Conservation (phyloP, 345 rosid genomes). For the Gossypium thurberi region DNA sequence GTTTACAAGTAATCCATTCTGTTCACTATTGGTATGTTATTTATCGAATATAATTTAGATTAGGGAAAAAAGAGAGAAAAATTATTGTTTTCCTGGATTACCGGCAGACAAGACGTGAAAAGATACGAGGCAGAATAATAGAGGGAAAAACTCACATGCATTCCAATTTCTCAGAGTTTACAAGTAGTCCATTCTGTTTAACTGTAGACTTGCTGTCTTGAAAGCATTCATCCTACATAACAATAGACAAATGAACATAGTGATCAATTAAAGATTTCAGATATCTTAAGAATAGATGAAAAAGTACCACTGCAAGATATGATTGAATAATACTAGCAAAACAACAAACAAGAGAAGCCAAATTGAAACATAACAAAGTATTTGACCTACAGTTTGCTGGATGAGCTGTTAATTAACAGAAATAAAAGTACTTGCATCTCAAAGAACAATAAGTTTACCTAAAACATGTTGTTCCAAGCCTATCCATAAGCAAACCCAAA, state of each 20-base stretch:
- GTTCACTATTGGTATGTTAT: background rate
- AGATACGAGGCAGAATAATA: background rate
- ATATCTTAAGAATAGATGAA: background rate
- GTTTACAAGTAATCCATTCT: conserved; percentile 10
- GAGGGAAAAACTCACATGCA: conserved; percentile 13
- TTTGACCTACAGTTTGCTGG: background rate
- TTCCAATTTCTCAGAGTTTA: conserved; percentile 17
- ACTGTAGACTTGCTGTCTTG: conserved; percentile 17
- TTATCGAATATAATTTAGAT: no score
- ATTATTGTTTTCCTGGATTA: no score
- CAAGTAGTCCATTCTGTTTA: conserved; percentile 6
- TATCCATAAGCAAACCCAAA: background rate
- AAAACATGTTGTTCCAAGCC: background rate
- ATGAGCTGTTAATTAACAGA: background rate
- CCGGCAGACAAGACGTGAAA: no score
- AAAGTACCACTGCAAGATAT: background rate
- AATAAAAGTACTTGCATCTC: background rate
- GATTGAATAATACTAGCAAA: background rate
- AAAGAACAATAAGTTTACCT: background rate
- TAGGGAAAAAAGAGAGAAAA: no score
- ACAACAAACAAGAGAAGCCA: background rate
- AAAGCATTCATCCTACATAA: conserved; percentile 23
- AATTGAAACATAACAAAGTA: background rate
- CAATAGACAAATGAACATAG: background rate
- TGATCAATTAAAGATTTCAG: background rate